Percentiles rank a stretch among this genome's conserved stretches.
Conservation (phyloP, 169 alveolate species). For the Babesia caballi region DNA sequence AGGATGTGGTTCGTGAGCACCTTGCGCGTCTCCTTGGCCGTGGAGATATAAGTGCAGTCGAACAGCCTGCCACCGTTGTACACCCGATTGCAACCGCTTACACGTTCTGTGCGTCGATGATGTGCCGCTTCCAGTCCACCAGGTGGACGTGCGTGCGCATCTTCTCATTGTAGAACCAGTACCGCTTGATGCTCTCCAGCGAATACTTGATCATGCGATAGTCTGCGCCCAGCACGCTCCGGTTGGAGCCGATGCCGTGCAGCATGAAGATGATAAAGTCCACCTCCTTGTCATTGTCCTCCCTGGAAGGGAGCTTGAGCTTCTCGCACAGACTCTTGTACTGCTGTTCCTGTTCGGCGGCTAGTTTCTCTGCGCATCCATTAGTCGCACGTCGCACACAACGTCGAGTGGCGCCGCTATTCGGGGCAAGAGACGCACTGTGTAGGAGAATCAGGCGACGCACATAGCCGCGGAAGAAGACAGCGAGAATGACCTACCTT, state of each 20-base stretch:
- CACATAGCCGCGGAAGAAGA: too few species aligned
- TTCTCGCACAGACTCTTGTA: conserved; percentile 6
- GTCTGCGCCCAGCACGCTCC: conserved; percentile 54
- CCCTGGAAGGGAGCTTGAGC: not conserved
- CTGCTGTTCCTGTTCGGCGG: conserved; percentile 24
- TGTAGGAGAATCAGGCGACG: too few species aligned
- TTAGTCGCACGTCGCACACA: too few species aligned
- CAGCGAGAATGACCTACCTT: too few species aligned
- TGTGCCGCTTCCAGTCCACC: conserved; percentile 73
- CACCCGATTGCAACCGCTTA: not conserved
- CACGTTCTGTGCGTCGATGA: conserved; percentile 79
- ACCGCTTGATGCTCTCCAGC: conserved; percentile 64
- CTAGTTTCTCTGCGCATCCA: not conserved
- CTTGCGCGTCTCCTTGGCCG: conserved; percentile 56
- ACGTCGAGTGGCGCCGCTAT: too few species aligned
- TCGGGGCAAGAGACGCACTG: too few species aligned
- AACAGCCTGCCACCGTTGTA: conserved; percentile 24
- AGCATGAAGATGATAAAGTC: conserved; percentile 71
- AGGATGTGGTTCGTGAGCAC: conserved; percentile 26
- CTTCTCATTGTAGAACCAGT: conserved; percentile 74
- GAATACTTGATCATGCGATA: conserved; percentile 67
- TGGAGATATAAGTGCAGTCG: conserved; percentile 30
- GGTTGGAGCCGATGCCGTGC: conserved; percentile 76
- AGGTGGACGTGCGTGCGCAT: conserved; percentile 66
- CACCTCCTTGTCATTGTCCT: conserved; percentile 3